phyloP scores from a whole-genome alignment of 2,329 filamentous ascomycete species.

The Paramyrothecium roridum region DNA sequence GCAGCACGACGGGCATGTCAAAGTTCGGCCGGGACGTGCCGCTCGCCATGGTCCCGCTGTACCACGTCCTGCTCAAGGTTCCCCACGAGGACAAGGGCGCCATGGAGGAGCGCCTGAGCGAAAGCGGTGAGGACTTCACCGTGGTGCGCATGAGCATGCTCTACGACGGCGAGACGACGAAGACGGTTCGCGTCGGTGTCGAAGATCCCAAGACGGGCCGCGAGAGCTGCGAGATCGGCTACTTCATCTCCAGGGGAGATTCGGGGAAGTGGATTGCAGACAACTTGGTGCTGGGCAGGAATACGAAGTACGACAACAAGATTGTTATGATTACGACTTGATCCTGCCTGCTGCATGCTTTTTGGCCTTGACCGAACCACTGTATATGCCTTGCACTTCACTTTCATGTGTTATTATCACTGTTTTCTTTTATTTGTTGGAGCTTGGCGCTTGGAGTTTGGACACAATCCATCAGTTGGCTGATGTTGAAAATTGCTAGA shows the following conservation, averaged over 20 bases:
- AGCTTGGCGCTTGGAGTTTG: too few species aligned
- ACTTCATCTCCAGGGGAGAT: constrained; percentile 44
- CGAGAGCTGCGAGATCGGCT: constrained; percentile 38
- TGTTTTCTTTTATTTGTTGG: too few species aligned
- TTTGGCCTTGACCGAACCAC: too few species aligned
- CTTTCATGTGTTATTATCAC: too few species aligned
- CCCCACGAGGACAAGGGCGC: constrained; percentile 45
- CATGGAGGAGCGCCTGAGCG: constrained; percentile 36
- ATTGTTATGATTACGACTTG: constrained; percentile 33
- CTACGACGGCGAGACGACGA: constrained; percentile 20
- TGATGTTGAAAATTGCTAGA: too few species aligned
- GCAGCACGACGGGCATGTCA: constrained; percentile 38
- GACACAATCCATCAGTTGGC: too few species aligned
- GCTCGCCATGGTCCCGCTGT: constrained; percentile 37
- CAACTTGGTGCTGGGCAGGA: constrained; percentile 25
- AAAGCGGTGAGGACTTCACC: constrained; percentile 28
- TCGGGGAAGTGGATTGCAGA: constrained; percentile 44
- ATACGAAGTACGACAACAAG: constrained; percentile 27
- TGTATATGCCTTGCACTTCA: too few species aligned
- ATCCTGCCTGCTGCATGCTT: neutral
- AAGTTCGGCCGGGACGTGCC: constrained; percentile 37
- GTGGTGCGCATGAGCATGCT: constrained; percentile 36
- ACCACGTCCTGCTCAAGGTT: constrained; percentile 33
- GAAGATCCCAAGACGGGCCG: constrained; percentile 29
- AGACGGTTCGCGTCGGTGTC: constrained; percentile 31